Conservation (phyloP, 805 yeast genomes). For the Hanseniaspora jakobsenii region DNA sequence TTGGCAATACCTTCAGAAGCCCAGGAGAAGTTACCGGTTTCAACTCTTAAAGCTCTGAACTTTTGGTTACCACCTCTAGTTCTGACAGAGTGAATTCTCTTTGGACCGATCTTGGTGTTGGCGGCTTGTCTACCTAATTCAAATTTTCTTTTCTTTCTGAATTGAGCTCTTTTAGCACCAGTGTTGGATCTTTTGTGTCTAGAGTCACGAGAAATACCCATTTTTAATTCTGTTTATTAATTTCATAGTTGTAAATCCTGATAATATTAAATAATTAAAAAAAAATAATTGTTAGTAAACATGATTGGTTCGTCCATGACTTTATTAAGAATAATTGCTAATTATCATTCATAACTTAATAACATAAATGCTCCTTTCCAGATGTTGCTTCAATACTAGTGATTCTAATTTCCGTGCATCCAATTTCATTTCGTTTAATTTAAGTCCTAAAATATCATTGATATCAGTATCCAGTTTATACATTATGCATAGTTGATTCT, state of each 20-base stretch:
- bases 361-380: too few species aligned
- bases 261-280: neutral
- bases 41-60: constrained; percentile 99
- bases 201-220: constrained; percentile 99
- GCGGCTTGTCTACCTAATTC: constrained; percentile 99
- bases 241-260: too few species aligned
- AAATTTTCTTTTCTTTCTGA: constrained; percentile 99
- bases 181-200: constrained; percentile 99
- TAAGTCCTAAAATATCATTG: too few species aligned
- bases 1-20: constrained; percentile 97
- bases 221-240: constrained; percentile 29
- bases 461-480: too few species aligned
- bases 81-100: constrained; percentile 98
- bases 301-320: too few species aligned
- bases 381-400: too few species aligned
- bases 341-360: too few species aligned
- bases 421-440: too few species aligned
- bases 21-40: constrained; percentile 99
- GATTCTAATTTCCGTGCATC: too few species aligned
- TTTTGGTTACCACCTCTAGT: constrained; percentile 99
- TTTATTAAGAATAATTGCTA: too few species aligned
- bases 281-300: constrained; percentile 13
- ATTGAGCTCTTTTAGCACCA: constrained; percentile 99
- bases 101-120: constrained; percentile 96
- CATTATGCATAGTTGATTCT: too few species aligned